Conservation (phyloP, 345 rosid genomes). For the Mallotus nudiflorus region DNA sequence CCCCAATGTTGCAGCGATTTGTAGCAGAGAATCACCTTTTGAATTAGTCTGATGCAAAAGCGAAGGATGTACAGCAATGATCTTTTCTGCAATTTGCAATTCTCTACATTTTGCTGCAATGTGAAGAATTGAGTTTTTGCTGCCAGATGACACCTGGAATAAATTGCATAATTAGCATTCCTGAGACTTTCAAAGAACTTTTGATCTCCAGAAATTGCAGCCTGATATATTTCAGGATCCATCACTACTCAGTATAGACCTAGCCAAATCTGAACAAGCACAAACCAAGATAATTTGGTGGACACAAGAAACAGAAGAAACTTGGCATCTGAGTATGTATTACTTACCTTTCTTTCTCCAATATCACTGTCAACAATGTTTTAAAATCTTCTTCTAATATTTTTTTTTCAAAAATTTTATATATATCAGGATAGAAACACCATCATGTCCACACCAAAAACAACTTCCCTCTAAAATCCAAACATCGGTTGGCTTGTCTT, state of each 20-base stretch:
- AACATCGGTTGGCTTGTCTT: neutral
- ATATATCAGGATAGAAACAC: neutral
- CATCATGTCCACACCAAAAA: neutral
- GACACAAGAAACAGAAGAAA: neutral
- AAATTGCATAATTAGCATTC: neutral
- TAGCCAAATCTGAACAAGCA: neutral
- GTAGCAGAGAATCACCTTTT: constrained; percentile 43
- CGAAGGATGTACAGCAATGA: constrained; percentile 24
- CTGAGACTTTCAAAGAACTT: constrained; percentile 2
- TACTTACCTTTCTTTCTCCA: neutral
- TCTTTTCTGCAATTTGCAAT: constrained; percentile 16
- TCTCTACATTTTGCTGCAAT: constrained; percentile 31
- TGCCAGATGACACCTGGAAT: constrained; percentile 9
- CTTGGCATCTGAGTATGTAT: neutral
- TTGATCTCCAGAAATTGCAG: constrained; percentile 4
- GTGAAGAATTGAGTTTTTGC: constrained; percentile 39
- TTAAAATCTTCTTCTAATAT: neutral
- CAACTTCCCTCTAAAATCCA: neutral
- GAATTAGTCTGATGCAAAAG: constrained; percentile 27
- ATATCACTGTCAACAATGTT: neutral
- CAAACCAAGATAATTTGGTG: neutral
- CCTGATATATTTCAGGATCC: constrained; percentile 19
- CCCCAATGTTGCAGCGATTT: constrained; percentile 40
- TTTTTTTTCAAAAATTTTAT: too few species aligned
- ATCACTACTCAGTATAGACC: neutral